Conservation (phyloP, 176 grass and related monocot genomes). For the Eleusine indica region DNA sequence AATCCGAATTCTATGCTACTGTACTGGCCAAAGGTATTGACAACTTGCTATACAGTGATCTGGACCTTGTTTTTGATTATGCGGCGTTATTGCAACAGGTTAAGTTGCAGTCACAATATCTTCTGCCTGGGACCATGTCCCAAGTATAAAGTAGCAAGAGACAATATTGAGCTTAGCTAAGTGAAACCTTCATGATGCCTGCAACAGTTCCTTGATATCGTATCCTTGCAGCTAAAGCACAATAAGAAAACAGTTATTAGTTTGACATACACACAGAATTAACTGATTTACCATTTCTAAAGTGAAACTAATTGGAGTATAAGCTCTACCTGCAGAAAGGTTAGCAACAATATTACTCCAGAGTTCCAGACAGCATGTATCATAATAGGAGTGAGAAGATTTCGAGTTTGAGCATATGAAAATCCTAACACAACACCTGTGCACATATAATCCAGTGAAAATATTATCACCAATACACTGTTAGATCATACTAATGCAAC, state of each 20-base stretch:
- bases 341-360: slow-evolving; percentile 90
- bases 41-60: not conserved
- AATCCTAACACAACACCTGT: slow-evolving; percentile 83
- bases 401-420: slow-evolving; percentile 90
- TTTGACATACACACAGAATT: not conserved
- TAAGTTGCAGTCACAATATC: not conserved
- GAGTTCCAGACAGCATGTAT: slow-evolving; percentile 93
- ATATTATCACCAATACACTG: not conserved
- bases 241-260: slow-evolving; percentile 29
- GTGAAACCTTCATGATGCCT: slow-evolving; percentile 60
- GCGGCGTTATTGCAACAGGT: not conserved
- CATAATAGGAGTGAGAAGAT: slow-evolving; percentile 85
- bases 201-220: slow-evolving; percentile 78
- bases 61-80: not conserved
- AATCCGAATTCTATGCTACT: not conserved
- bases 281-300: not conserved
- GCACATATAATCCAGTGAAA: not conserved
- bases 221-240: slow-evolving; percentile 80
- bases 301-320: not conserved
- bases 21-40: not conserved
- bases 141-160: not conserved
- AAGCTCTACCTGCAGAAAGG: slow-evolving; percentile 51
- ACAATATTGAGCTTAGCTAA: slow-evolving; percentile 34
- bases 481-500: not conserved
- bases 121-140: not conserved